Percentiles rank a stretch among this genome's conserved stretches.
These are phyloP conservation scores for Diplodia scrobiculata DNA, from an alignment of 2,329 filamentous ascomycete species.

Conservation along the genomic window DNA sequence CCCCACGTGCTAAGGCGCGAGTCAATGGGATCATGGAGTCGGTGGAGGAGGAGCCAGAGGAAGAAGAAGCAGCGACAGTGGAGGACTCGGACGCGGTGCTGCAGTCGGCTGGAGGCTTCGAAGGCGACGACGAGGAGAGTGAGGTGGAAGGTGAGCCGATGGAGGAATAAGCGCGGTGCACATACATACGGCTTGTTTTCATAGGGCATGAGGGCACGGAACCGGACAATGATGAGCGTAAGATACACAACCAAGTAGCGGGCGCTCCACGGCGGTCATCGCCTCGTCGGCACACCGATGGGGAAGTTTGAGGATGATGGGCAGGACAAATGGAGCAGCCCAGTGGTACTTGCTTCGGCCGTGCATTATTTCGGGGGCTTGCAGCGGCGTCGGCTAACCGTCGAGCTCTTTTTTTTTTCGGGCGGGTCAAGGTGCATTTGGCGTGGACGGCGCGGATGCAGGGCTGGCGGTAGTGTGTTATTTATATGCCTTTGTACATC, in stretches of 20 bases:
- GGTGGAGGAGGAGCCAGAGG: constrained; percentile 26
- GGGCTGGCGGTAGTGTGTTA: background rate
- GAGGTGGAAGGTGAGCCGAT: constrained; percentile 38
- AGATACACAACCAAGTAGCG: constrained; percentile 9
- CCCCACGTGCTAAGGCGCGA: constrained; percentile 24
- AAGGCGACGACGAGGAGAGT: constrained; percentile 36
- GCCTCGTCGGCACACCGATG: constrained; percentile 20
- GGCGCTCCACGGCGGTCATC: constrained; percentile 6
- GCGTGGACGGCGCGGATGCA: background rate
- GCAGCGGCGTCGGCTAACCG: constrained; percentile 21
- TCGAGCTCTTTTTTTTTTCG: constrained; percentile 6
- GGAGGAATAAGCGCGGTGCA: constrained; percentile 35
- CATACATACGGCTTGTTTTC: constrained; percentile 8
- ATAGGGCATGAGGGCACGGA: constrained; percentile 5
- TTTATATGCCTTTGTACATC: constrained; percentile 2
- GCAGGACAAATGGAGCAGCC: constrained; percentile 19
- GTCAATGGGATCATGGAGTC: constrained; percentile 26
- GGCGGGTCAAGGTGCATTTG: background rate
- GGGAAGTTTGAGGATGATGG: constrained; percentile 26
- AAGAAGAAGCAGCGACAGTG: constrained; percentile 6
- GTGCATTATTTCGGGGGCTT: constrained; percentile 27
- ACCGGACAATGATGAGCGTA: constrained; percentile 1
- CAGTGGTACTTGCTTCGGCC: constrained; percentile 25
- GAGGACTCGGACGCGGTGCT: constrained; percentile 26
- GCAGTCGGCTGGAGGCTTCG: constrained; percentile 33